phyloP scores from a whole-genome alignment of 257 asterid species.

The Cruciata laevipes region DNA sequence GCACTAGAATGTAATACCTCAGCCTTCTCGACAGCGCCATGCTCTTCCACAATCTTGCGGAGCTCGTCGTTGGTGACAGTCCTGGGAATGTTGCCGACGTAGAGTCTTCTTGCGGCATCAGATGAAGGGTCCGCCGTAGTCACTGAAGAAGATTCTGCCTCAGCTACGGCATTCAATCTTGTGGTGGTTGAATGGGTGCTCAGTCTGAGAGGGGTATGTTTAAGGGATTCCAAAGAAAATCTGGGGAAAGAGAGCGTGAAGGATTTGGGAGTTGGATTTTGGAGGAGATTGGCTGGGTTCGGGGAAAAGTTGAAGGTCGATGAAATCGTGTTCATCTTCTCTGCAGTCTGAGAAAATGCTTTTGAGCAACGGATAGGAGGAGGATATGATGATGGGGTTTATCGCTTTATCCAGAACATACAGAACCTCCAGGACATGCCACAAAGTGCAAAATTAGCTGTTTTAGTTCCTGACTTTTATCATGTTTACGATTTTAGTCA shows the following conservation, averaged over 20 bases:
- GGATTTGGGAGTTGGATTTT: constrained; percentile 31
- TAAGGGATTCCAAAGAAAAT: constrained; percentile 10
- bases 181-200: constrained; percentile 13
- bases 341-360: not conserved
- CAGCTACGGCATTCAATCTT: constrained; percentile 47
- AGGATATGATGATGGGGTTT: constrained; percentile 8
- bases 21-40: constrained; percentile 75
- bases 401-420: constrained; percentile 23
- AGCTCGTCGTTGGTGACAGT: constrained; percentile 66
- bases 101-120: constrained; percentile 52
- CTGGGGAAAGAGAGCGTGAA: constrained; percentile 24
- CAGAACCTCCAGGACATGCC: no score
- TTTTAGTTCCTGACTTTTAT: no score
- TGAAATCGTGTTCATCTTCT: constrained; percentile 44
- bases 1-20: constrained; percentile 40
- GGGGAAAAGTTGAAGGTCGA: constrained; percentile 39
- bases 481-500: no score
- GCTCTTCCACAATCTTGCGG: constrained; percentile 60
- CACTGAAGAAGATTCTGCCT: constrained; percentile 34
- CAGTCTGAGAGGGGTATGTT: constrained; percentile 30
- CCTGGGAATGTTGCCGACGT: constrained; percentile 82
- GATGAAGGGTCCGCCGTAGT: constrained; percentile 55
- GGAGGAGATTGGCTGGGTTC: constrained; percentile 22
- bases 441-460: no score
- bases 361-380: not conserved